These are phyloP conservation scores for Yamadazyma spencermartinsiae DNA, from an alignment of 1,139 yeast genomes.

Conservation along the genomic window DNA sequence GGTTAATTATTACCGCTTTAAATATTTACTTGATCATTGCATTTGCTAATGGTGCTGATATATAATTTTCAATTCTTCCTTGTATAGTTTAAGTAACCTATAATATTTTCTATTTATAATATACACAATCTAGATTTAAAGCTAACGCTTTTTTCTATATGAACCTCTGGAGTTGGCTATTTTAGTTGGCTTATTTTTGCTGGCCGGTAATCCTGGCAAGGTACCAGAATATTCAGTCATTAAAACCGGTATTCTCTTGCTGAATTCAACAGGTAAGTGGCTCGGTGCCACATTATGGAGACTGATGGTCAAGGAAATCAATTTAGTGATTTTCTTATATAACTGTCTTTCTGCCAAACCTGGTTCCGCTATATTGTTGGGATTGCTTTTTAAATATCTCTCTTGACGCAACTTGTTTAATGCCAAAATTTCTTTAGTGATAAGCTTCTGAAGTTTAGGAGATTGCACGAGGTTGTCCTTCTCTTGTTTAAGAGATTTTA, in stretches of 20 bases:
- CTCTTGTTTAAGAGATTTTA: constrained; percentile 29
- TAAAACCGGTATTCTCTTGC: constrained; percentile 62
- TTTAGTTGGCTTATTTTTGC: constrained; percentile 27
- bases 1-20: constrained; percentile 70
- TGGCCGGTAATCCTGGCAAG: constrained; percentile 59
- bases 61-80: constrained; percentile 20
- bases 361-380: constrained; percentile 31
- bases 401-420: constrained; percentile 65
- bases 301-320: constrained; percentile 32
- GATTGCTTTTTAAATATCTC: constrained; percentile 43
- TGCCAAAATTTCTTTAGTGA: constrained; percentile 56
- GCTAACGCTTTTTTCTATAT: constrained; percentile 34
- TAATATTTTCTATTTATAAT: constrained; percentile 6
- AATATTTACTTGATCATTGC: constrained; percentile 72
- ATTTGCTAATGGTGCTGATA: constrained; percentile 70
- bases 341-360: constrained; percentile 28
- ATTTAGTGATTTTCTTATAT: constrained; percentile 45
- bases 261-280: constrained; percentile 34
- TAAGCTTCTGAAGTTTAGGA: constrained; percentile 46
- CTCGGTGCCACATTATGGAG: constrained; percentile 28
- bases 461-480: constrained; percentile 25
- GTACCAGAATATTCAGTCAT: constrained; percentile 77
- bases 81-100: not conserved
- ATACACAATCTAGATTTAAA: not conserved
- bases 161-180: constrained; percentile 45